These are phyloP conservation scores for Argentina anserina DNA, from an alignment of 306 rosid species.

Conservation along the genomic window DNA sequence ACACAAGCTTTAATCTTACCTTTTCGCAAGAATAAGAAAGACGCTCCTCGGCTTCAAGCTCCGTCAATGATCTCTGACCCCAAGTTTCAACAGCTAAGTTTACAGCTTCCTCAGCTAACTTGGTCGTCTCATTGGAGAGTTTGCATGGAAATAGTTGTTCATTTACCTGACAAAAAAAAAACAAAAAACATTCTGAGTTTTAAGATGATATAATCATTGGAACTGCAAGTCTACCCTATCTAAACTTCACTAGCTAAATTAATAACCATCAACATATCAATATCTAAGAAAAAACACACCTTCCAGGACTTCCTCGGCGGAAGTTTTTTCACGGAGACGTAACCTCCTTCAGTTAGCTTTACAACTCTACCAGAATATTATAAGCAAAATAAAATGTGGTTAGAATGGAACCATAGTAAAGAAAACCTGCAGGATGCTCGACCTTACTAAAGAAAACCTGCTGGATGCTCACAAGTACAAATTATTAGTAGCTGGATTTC, in stretches of 20 bases:
- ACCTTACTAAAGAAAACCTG: neutral
- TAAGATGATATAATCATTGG: conserved; percentile 17
- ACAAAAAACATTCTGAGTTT: conserved; percentile 4
- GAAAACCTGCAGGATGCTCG: conserved; percentile 3
- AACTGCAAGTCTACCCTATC: neutral
- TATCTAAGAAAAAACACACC: conserved; percentile 39
- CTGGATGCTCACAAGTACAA: neutral
- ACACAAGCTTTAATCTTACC: conserved; percentile 38
- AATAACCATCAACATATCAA: conserved; percentile 10
- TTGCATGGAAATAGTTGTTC: conserved; percentile 87
- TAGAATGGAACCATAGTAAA: conserved; percentile 11
- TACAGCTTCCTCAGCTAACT: conserved; percentile 71
- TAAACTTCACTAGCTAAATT: conserved; percentile 10
- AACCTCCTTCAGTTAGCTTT: conserved; percentile 66
- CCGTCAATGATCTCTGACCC: conserved; percentile 85
- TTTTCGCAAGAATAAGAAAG: conserved; percentile 92
- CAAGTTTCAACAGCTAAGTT: conserved; percentile 78
- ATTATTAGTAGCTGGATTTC: neutral
- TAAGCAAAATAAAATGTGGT: conserved; percentile 25
- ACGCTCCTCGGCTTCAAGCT: conserved; percentile 97
- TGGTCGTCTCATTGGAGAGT: conserved; percentile 55
- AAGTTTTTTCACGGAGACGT: conserved; percentile 84
- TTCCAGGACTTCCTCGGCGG: conserved; percentile 81
- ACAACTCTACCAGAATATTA: conserved; percentile 68
- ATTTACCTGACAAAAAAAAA: conserved; percentile 51